A percentile compares a stretch with the other conserved stretches of the same genome.
These are phyloP conservation scores for Metarhizium robertsii DNA, from an alignment of 2,329 filamentous ascomycete species.

Conservation along the genomic window DNA sequence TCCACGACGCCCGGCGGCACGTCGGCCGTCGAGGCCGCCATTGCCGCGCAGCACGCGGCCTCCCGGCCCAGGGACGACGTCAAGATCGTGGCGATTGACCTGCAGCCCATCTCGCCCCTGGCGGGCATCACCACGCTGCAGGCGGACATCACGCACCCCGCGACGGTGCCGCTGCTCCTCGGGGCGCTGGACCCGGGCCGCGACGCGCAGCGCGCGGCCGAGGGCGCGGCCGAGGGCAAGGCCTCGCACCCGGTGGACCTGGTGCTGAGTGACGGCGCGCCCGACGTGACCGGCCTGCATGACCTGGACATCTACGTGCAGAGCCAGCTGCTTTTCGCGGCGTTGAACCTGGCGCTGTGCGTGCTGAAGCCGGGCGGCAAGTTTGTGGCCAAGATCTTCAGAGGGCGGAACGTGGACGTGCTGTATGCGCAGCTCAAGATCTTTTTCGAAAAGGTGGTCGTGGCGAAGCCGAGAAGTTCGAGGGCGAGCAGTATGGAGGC, in stretches of 20 bases:
- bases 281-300: slow-evolving; percentile 92
- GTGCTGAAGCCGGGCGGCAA: slow-evolving; percentile 88
- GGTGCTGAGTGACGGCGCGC: slow-evolving; percentile 89
- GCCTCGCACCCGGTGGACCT: slow-evolving; percentile 77
- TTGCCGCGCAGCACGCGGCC: not conserved
- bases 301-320: slow-evolving; percentile 98
- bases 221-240: slow-evolving; percentile 27
- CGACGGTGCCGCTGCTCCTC: slow-evolving; percentile 82
- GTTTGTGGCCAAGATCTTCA: slow-evolving; percentile 97
- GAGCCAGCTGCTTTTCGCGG: slow-evolving; percentile 87
- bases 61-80: slow-evolving; percentile 54
- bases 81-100: slow-evolving; percentile 90
- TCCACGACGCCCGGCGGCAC: not conserved
- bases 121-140: slow-evolving; percentile 87
- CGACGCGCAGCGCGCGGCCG: slow-evolving; percentile 26
- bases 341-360: slow-evolving; percentile 85
- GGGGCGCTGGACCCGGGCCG: slow-evolving; percentile 71
- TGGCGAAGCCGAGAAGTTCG: slow-evolving; percentile 89
- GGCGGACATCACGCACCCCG: slow-evolving; percentile 95
- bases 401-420: slow-evolving; percentile 89
- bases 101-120: slow-evolving; percentile 91
- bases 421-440: slow-evolving; percentile 89
- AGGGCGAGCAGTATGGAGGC: slow-evolving; percentile 95
- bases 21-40: not conserved
- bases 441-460: slow-evolving; percentile 75